Evolutionary conservation across 1,139 yeast genomes (phyloP).

Genomic region (Suhomyces choctaworum): DNA sequence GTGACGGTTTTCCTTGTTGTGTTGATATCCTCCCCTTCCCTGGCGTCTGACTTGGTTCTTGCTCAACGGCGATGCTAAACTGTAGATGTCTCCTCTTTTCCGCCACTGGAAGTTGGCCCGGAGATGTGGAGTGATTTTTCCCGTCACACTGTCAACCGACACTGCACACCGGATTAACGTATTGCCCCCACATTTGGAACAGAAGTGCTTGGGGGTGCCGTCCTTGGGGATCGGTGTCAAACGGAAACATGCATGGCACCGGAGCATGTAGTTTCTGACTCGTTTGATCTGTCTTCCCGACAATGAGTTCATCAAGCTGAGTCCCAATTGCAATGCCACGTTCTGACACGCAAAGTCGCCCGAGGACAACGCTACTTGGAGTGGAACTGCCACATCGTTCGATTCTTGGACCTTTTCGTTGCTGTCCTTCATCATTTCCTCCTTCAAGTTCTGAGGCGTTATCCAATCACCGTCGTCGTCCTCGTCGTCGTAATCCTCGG

Average conservation of each 20-base stretch:
- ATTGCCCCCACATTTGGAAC: conserved; percentile 95
- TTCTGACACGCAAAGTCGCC: conserved; percentile 98
- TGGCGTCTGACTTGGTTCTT: conserved; percentile 60
- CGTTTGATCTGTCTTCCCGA: conserved; percentile 84
- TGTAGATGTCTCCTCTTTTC: conserved; percentile 78
- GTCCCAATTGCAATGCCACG: conserved; percentile 87
- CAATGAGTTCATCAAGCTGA: conserved; percentile 79
- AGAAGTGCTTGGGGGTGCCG: conserved; percentile 81
- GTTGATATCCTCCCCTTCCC: conserved; percentile 75
- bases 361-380: conserved; percentile 82
- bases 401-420: conserved; percentile 45
- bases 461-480: conserved; percentile 96
- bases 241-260: conserved; percentile 96
- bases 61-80: conserved; percentile 71
- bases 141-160: conserved; percentile 75
- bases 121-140: conserved; percentile 84
- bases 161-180: conserved; percentile 90
- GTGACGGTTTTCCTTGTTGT: conserved; percentile 59
- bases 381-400: conserved; percentile 19
- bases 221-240: conserved; percentile 74
- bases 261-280: conserved; percentile 86
- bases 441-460: conserved; percentile 78
- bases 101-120: conserved; percentile 94
- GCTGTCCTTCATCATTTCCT: conserved; percentile 65
- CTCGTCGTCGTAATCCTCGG: conserved; percentile 52